Base-by-base conservation (phyloP, 106 monocot genomes). In the Dioscorea zingiberensis region DNA sequence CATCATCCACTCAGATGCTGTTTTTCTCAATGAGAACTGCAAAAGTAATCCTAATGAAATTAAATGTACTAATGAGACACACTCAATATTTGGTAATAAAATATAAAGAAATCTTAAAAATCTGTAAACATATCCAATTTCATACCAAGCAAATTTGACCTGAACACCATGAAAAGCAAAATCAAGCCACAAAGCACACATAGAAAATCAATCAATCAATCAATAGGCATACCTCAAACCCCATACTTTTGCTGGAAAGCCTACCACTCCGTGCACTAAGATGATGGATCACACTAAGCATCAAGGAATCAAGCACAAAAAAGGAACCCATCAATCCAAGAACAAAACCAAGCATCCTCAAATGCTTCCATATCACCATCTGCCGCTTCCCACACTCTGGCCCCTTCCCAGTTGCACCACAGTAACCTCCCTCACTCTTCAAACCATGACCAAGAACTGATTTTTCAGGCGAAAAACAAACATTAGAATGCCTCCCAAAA, bases 221-320 rank as follows among this genome's bases (percentile, higher is more conserved):
- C 10, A 2, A 38, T 38, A 38, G 38, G 1, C 4, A 44, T 67
- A 83, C 79, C 74, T 71, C 67, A 27, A 68, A 58, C 25, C 29
- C 59, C 8, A 5, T 71, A 3, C 60, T 62, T 55, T 45, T 61
- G 1, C 21, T 60, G 2, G 10, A 21, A 14, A 13, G n/a, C 13
- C 61, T 7, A 9, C 70, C 58, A 55, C 28, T 61, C 26, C 66
- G 69, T 38, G 63, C 69, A 55, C 29, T 64, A 62, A 82, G 46
- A 53, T 32, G 76, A 58, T 79, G 86, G 60, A 82, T 44, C 46
- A 76, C 48, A 56, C 57, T 19, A 63, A 86, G 66, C 78, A 86
- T 86, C 66, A 82, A 21, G 14, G 86, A 86, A 73, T 86, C 86
- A 44, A 86, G 48, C 5, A 86, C 48, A 54, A 79, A 75, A 44